phyloP scores from a whole-genome alignment of 2,329 filamentous ascomycete genomes.

The Epichloe brachyelytri region DNA sequence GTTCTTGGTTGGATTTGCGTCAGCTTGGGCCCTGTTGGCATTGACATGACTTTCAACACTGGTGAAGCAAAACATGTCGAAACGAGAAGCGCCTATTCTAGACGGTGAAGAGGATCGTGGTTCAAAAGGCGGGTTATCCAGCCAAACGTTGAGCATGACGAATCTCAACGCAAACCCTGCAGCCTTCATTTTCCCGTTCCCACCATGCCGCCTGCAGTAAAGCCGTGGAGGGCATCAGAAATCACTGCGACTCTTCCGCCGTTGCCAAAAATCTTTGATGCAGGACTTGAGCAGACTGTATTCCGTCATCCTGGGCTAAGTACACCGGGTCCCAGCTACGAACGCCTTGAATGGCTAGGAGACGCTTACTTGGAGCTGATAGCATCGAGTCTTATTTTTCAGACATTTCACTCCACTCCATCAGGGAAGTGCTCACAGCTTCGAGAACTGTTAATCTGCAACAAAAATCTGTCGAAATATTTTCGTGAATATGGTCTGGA shows the following conservation, averaged over 20 bases:
- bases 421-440: slow-evolving; percentile 62
- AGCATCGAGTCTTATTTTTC: slow-evolving; percentile 61
- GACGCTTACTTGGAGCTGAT: slow-evolving; percentile 76
- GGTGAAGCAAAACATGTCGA: slow-evolving; percentile 1
- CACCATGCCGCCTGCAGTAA: slow-evolving; percentile 15
- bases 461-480: slow-evolving; percentile 61
- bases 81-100: not conserved
- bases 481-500: slow-evolving; percentile 59
- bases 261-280: slow-evolving; percentile 48
- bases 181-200: slow-evolving; percentile 1
- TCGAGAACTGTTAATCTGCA: slow-evolving; percentile 69
- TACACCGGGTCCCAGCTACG: slow-evolving; percentile 40
- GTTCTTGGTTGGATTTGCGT: not conserved
- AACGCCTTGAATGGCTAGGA: slow-evolving; percentile 77
- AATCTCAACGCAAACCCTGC: not conserved
- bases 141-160: not conserved
- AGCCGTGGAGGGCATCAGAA: slow-evolving; percentile 37
- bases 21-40: not conserved
- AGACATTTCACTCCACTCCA: slow-evolving; percentile 51
- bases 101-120: not conserved
- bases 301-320: slow-evolving; percentile 51
- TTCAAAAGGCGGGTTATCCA: slow-evolving; percentile 2
- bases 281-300: slow-evolving; percentile 44
- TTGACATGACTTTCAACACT: not conserved
- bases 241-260: slow-evolving; percentile 38